phyloP scores from a whole-genome alignment of 2,329 filamentous ascomycete species.

The Botrytis medusae region DNA sequence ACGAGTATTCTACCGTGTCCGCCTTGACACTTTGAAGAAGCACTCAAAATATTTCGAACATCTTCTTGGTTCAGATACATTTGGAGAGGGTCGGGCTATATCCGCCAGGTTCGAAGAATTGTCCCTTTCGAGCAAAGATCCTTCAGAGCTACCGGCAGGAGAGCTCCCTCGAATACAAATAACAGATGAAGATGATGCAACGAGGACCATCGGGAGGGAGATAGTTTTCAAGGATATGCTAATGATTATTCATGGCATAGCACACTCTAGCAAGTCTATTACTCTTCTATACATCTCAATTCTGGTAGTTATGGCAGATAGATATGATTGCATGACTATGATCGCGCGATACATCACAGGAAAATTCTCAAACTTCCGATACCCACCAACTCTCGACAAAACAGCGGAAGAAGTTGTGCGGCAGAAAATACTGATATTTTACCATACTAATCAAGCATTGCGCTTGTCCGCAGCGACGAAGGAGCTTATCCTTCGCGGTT shows the following conservation, averaged over 20 bases:
- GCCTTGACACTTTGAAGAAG: conserved; percentile 54
- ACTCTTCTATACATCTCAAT: conserved; percentile 62
- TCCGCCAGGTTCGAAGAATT: conserved; percentile 52
- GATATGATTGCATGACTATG: conserved; percentile 63
- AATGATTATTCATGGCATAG: conserved; percentile 60
- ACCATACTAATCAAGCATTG: conserved; percentile 61
- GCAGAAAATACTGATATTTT: conserved; percentile 67
- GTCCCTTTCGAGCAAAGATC: conserved; percentile 45
- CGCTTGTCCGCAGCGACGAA: conserved; percentile 62
- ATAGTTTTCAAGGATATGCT: conserved; percentile 66
- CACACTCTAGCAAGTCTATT: conserved; percentile 44
- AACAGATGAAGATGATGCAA: conserved; percentile 67
- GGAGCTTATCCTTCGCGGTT: conserved; percentile 67
- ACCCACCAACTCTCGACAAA: conserved; percentile 49
- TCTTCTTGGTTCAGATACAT: conserved; percentile 59
- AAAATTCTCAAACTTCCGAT: conserved; percentile 51
- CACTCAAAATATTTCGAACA: conserved; percentile 70
- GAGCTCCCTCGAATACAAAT: conserved; percentile 65
- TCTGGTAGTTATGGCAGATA: conserved; percentile 69
- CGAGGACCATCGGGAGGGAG: conserved; percentile 58
- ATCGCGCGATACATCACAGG: conserved; percentile 55
- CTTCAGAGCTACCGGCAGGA: conserved; percentile 48
- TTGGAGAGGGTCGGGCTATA: conserved; percentile 63
- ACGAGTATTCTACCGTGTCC: conserved; percentile 56
- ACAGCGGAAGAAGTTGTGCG: conserved; percentile 65